Conservation (phyloP, 2,329 filamentous ascomycete species). For the Pochonia chlamydosporia region DNA sequence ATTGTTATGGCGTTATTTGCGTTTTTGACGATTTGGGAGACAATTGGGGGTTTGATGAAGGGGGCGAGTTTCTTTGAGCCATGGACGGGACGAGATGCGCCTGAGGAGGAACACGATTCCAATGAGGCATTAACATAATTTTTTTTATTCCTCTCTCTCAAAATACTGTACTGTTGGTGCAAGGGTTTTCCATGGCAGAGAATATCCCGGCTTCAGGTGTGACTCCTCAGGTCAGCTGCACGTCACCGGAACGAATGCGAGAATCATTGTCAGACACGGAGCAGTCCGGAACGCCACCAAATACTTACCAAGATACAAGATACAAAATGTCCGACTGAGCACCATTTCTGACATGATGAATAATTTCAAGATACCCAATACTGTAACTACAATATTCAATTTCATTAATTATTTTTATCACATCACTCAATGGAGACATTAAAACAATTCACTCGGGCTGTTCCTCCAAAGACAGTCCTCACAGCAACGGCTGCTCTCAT, state of each 20-base stretch:
- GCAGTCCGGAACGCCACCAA: background rate
- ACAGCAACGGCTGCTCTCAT: background rate
- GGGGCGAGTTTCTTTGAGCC: constrained; percentile 26
- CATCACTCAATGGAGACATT: background rate
- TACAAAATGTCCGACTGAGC: too few species aligned
- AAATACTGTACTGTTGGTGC: background rate
- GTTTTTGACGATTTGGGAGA: constrained; percentile 38
- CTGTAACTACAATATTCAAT: too few species aligned
- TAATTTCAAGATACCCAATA: too few species aligned
- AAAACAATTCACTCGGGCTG: background rate
- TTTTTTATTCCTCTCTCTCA: background rate
- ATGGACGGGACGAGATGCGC: constrained; percentile 23
- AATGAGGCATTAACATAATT: background rate
- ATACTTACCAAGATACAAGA: too few species aligned
- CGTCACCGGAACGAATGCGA: too few species aligned
- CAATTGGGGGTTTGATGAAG: constrained; percentile 27
- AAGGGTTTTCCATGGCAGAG: too few species aligned
- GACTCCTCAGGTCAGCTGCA: background rate
- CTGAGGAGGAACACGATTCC: constrained; percentile 15
- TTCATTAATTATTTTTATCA: too few species aligned
- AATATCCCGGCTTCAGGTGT: background rate
- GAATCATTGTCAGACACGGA: background rate
- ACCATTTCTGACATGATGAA: too few species aligned
- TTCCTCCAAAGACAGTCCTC: background rate
- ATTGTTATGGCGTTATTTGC: constrained; percentile 37